Evolutionary conservation across 306 rosid species (phyloP).

Genomic region (Chamaecrista fasciculata): DNA sequence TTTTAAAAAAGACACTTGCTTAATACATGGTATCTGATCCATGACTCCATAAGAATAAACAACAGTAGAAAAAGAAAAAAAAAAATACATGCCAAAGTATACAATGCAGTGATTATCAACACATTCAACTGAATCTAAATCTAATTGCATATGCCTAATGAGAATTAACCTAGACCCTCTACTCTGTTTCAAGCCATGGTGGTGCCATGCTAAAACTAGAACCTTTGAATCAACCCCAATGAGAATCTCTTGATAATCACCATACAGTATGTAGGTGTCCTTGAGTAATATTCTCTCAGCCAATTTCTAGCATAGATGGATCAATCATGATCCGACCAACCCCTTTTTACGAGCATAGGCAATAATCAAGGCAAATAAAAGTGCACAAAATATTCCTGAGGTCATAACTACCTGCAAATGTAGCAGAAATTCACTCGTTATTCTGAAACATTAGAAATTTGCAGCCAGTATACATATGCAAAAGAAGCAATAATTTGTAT

Average conservation of each 20-base stretch:
- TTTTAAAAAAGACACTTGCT: too few relatives aligned
- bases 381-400: conserved; percentile 29
- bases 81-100: not conserved
- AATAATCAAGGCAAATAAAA: conserved; percentile 37
- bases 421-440: not conserved
- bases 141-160: not conserved
- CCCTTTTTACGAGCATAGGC: conserved; percentile 65
- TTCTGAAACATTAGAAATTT: not conserved
- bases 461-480: not conserved
- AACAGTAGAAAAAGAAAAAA: too few relatives aligned
- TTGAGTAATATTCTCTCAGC: not conserved
- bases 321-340: conserved; percentile 54
- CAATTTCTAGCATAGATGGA: not conserved
- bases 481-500: conserved; percentile 6
- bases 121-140: not conserved
- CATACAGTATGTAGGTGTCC: not conserved
- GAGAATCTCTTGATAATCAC: not conserved
- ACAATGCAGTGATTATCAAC: not conserved
- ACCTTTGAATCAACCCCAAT: not conserved
- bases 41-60: not conserved
- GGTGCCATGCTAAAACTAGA: not conserved
- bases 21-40: not conserved
- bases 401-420: conserved; percentile 53
- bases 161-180: not conserved
- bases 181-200: not conserved